Percentiles rank a stretch among this genome's conserved stretches.
Evolutionary conservation across 176 grass and related monocot species (phyloP).

Genomic region (Lolium multiflorum): DNA sequence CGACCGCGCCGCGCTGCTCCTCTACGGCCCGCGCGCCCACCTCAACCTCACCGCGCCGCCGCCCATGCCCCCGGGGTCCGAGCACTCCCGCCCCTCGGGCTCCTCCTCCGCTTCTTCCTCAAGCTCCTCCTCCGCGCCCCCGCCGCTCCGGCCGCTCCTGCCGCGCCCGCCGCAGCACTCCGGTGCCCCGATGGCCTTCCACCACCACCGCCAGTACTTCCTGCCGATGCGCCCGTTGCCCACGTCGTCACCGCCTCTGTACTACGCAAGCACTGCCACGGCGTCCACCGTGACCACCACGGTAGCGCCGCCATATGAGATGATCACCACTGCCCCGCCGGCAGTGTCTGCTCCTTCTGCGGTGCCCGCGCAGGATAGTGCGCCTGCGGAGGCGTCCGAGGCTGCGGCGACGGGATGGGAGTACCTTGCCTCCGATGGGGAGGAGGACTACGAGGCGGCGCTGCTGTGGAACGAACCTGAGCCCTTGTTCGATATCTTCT

Average conservation of each 20-base stretch:
- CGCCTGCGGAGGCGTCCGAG: slow-evolving; percentile 5
- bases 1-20: slow-evolving; percentile 82
- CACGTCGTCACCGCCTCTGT: background rate
- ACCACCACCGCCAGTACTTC: slow-evolving; percentile 32
- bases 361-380: background rate
- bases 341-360: background rate
- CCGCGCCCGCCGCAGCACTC: slow-evolving; percentile 39
- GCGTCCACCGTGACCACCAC: slow-evolving; percentile 48
- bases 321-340: background rate
- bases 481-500: slow-evolving; percentile 71
- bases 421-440: slow-evolving; percentile 18
- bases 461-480: slow-evolving; percentile 79
- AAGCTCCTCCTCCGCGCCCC: slow-evolving; percentile 35
- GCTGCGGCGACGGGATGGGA: slow-evolving; percentile 34
- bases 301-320: slow-evolving; percentile 34
- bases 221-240: background rate
- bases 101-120: slow-evolving; percentile 47
- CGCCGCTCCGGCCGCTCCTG: slow-evolving; percentile 31
- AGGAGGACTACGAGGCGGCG: slow-evolving; percentile 74
- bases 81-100: slow-evolving; percentile 19
- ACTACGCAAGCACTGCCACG: slow-evolving; percentile 37
- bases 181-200: background rate
- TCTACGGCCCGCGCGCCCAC: slow-evolving; percentile 80
- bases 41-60: slow-evolving; percentile 77
- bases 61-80: background rate